Evolutionary conservation across 768 basidiomycete species (phyloP).

Genomic region (Pleurotus sapidus): DNA sequence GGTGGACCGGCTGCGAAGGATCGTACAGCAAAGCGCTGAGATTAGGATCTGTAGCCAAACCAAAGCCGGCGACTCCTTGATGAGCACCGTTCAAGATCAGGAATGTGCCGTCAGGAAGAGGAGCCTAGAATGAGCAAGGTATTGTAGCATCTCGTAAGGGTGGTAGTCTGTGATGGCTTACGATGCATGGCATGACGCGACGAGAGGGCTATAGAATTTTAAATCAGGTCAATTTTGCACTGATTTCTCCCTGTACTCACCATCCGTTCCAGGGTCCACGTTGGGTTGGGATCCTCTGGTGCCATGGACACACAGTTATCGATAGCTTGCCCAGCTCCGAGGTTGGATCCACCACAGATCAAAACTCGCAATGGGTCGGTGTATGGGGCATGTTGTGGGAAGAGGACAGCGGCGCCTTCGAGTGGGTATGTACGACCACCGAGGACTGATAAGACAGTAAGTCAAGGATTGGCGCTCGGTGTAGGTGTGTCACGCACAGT

Average conservation of each 20-base stretch:
- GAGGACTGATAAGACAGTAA: conserved; percentile 33
- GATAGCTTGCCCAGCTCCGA: conserved; percentile 45
- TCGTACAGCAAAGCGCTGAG: conserved; percentile 51
- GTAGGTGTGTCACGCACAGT: conserved; percentile 34
- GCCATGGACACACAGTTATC: conserved; percentile 73
- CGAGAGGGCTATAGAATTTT: conserved; percentile 49
- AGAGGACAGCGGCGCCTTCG: conserved; percentile 65
- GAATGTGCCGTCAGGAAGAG: conserved; percentile 57
- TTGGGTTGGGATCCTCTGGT: conserved; percentile 59
- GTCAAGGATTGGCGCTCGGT: not conserved
- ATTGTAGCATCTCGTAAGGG: not conserved
- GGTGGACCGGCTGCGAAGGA: conserved; percentile 40
- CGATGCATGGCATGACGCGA: conserved; percentile 75
- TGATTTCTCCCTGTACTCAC: conserved; percentile 63
- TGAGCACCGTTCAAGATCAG: conserved; percentile 59
- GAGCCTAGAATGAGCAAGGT: conserved; percentile 8
- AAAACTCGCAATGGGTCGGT: conserved; percentile 67
- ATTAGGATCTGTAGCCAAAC: conserved; percentile 47
- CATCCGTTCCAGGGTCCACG: conserved; percentile 80
- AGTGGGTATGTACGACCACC: conserved; percentile 78
- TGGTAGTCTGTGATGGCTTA: conserved; percentile 9
- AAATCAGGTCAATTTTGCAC: not conserved
- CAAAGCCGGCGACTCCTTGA: conserved; percentile 55
- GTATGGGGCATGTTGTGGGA: conserved; percentile 73
- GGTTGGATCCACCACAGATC: conserved; percentile 75